Percentiles rank a stretch among this genome's conserved stretches.
phyloP scores from a whole-genome alignment of 768 basidiomycete species.

The Xerocomus potaroensis region DNA sequence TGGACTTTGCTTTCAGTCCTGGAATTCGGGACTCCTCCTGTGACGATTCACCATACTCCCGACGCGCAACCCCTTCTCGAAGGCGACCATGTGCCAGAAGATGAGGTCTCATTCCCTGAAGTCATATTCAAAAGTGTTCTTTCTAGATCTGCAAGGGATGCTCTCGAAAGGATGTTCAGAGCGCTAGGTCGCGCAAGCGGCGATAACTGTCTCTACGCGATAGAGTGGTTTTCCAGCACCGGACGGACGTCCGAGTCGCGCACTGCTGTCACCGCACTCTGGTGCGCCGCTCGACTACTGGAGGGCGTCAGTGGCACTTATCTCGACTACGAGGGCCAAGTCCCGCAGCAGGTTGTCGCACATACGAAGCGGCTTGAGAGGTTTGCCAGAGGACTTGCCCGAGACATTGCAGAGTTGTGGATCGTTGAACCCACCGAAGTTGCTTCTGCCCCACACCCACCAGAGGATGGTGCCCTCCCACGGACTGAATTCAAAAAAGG shows the following conservation, averaged over 20 bases:
- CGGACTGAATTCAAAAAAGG: constrained; percentile 65
- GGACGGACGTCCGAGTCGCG: constrained; percentile 41
- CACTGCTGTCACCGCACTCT: constrained; percentile 66
- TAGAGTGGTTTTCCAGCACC: constrained; percentile 76
- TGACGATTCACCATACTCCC: constrained; percentile 44
- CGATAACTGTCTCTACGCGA: constrained; percentile 65
- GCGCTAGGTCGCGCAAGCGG: constrained; percentile 66
- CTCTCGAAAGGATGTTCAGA: constrained; percentile 69
- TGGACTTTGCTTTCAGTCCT: constrained; percentile 82
- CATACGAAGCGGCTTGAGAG: constrained; percentile 56
- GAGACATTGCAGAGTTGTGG: constrained; percentile 69
- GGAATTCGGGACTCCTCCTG: constrained; percentile 58
- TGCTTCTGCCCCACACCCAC: constrained; percentile 12
- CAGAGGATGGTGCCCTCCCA: constrained; percentile 34
- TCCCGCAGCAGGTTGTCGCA: neutral
- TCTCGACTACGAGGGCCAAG: constrained; percentile 30
- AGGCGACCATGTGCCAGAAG: constrained; percentile 34
- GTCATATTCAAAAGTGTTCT: constrained; percentile 52
- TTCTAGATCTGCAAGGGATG: constrained; percentile 45
- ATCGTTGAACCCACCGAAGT: constrained; percentile 40
- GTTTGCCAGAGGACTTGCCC: constrained; percentile 57
- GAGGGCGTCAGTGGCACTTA: constrained; percentile 61
- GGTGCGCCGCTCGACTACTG: constrained; percentile 76
- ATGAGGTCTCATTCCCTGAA: constrained; percentile 51
- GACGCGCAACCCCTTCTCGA: constrained; percentile 57